Evolutionary conservation across 768 basidiomycete species (phyloP), one percentile per base, ranked within the genome.

Genomic region (Dioszegia aurantiaca): DNA sequence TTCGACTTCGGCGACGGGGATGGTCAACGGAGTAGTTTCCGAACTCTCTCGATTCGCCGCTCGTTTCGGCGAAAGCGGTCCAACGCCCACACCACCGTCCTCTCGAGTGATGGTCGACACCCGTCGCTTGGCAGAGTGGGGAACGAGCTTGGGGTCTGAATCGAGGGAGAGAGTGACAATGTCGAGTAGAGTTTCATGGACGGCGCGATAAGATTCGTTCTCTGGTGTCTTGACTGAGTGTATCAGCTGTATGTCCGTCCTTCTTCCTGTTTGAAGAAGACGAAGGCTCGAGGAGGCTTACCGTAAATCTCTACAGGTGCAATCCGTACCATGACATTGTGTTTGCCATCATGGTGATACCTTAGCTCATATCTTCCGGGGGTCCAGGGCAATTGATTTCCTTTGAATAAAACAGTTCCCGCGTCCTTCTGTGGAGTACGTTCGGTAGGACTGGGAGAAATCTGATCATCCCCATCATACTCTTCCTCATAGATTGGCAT

Each of bases 311-410:
- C 90, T 58, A 98, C 79, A 8, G 91, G 90, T 1, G 86, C 88
- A 46, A 88, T 85, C 52, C 87, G 70, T 53, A 85, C 84, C 83
- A 98, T 87, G 56, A 98, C 95, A 76, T 92, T 95, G 78, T 99
- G 89, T 76, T 93, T 97, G 46, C 91, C 92, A 75, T 95, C 90
- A 70, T 97, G 93, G 69, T 99, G 95, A 55, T 77, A 74, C 64
- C 74, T 78, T 66, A 90, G 85, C 81, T 99, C 95, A 73, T 97
- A 99, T 51, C 78, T 78, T 6, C 94, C 95, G 33, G 83, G 81
- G 33, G 83, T 77, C 92, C 93, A 95, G 1, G 94, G 92, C 23
- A 98, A 79, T 17, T 83, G 84, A 67, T 89, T 83, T 0, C 85
- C 85, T 62, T 82, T 82, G 79, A 97, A 95, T 3, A 84, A 82